A percentile compares a stretch with the other conserved stretches of the same genome.
phyloP scores from a whole-genome alignment of 495 filamentous ascomycete species.

The Bacidia rubella region DNA sequence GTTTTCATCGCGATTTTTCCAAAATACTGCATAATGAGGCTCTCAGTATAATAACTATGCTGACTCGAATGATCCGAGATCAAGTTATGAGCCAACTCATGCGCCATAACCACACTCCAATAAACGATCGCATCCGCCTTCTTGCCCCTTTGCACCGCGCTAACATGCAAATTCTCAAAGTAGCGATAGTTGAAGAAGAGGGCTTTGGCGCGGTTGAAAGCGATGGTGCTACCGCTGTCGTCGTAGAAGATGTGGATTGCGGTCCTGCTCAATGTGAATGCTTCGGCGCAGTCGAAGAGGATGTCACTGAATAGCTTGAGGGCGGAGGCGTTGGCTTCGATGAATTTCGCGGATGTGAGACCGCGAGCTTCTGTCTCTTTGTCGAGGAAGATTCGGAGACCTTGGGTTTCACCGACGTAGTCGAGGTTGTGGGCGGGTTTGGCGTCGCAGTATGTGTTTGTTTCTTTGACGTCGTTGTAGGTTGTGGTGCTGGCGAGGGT shows the following conservation, averaged over 20 bases:
- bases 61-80: slow-evolving; percentile 64
- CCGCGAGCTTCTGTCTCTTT: slow-evolving; percentile 27
- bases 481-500: slow-evolving; percentile 55
- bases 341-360: slow-evolving; percentile 36
- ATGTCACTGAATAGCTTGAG: slow-evolving; percentile 61
- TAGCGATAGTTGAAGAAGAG: slow-evolving; percentile 91
- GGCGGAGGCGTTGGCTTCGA: slow-evolving; percentile 43
- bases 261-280: slow-evolving; percentile 57
- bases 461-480: slow-evolving; percentile 65
- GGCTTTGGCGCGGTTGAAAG: slow-evolving; percentile 76
- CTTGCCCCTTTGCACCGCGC: slow-evolving; percentile 27
- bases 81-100: slow-evolving; percentile 91
- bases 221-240: slow-evolving; percentile 63
- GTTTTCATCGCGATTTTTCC: slow-evolving; percentile 31
- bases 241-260: slow-evolving; percentile 81
- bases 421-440: slow-evolving; percentile 66
- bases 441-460: slow-evolving; percentile 78
- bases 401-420: slow-evolving; percentile 54
- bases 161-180: slow-evolving; percentile 64
- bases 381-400: slow-evolving; percentile 62
- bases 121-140: slow-evolving; percentile 55
- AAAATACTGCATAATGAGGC: slow-evolving; percentile 41
- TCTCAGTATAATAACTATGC: slow-evolving; percentile 70
- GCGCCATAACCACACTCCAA: slow-evolving; percentile 86
- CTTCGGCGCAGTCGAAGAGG: slow-evolving; percentile 50